A percentile compares a stretch with the other conserved stretches of the same genome.
phyloP scores from a whole-genome alignment of 2,329 filamentous ascomycete species.

The Aspergillus aculeatus region DNA sequence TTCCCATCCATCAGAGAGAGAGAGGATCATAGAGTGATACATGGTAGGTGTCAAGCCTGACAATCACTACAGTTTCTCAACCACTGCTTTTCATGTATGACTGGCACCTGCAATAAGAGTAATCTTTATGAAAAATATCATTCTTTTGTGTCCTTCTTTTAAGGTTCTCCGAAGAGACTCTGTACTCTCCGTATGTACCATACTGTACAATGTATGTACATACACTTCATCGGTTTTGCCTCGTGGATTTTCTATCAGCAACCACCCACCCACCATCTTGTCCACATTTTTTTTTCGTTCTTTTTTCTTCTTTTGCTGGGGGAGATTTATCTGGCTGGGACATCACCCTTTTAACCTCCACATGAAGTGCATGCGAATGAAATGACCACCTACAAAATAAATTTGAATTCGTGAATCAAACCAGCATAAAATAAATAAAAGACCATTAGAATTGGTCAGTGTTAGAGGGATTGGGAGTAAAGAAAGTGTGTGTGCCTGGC shows the following conservation, averaged over 20 bases:
- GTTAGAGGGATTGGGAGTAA: constrained; percentile 1
- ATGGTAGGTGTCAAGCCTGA: neutral
- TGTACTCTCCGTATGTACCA: neutral
- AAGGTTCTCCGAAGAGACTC: neutral
- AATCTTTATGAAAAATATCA: constrained; percentile 10
- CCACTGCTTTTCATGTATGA: constrained; percentile 16
- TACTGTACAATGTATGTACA: neutral
- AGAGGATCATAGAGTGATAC: neutral
- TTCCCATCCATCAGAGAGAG: neutral
- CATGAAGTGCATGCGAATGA: neutral
- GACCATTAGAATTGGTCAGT: neutral
- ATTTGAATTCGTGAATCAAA: neutral
- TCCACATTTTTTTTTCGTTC: constrained; percentile 3
- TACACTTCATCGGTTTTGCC: constrained; percentile 13
- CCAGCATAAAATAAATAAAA: neutral
- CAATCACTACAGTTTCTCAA: neutral
- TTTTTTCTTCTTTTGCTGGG: neutral
- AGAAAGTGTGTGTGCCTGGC: constrained; percentile 8
- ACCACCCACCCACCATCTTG: constrained; percentile 6
- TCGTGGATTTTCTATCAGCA: constrained; percentile 17
- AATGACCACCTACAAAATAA: neutral
- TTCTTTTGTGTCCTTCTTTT: constrained; percentile 9
- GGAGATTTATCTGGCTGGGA: neutral
- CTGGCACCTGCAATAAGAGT: constrained; percentile 23
- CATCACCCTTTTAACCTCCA: neutral